Evolutionary conservation across 805 yeast species (phyloP).

Genomic region (Cyberlindnera japonica): DNA sequence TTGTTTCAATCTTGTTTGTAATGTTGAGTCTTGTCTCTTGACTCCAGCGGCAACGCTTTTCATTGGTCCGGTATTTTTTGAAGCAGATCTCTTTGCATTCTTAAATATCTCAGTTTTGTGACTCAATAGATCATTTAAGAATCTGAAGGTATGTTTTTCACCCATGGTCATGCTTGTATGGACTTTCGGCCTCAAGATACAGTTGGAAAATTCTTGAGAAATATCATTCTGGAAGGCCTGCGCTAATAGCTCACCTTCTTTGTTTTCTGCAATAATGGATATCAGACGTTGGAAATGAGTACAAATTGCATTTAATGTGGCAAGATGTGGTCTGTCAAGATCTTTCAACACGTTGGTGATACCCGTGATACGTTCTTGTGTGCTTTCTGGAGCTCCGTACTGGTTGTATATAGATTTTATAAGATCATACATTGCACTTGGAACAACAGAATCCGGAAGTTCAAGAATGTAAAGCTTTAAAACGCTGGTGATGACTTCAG

Average conservation of each 20-base stretch:
- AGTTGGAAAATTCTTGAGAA: constrained; percentile 62
- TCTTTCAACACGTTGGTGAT: constrained; percentile 63
- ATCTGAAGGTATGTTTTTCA: constrained; percentile 55
- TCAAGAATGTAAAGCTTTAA: constrained; percentile 73
- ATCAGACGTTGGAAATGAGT: constrained; percentile 70
- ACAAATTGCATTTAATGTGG: constrained; percentile 75
- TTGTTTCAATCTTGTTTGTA: constrained; percentile 24
- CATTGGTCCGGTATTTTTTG: constrained; percentile 4
- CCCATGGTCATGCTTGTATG: constrained; percentile 45
- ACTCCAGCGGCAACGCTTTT: constrained; percentile 3
- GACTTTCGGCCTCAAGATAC: constrained; percentile 52
- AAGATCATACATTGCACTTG: constrained; percentile 60
- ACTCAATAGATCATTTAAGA: constrained; percentile 58
- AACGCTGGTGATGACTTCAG: constrained; percentile 62
- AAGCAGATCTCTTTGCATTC: constrained; percentile 44
- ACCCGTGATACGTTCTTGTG: constrained; percentile 48
- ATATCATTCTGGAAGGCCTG: constrained; percentile 42
- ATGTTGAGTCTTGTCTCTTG: constrained; percentile 23
- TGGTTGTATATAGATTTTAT: constrained; percentile 62
- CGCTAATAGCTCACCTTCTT: constrained; percentile 34
- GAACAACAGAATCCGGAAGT: constrained; percentile 72
- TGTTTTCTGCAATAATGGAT: constrained; percentile 45
- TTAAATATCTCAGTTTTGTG: constrained; percentile 61
- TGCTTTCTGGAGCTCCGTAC: constrained; percentile 34
- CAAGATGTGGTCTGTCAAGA: constrained; percentile 66